phyloP scores from a whole-genome alignment of 2,329 filamentous ascomycete genomes.

The Apiospora pterosperma region DNA sequence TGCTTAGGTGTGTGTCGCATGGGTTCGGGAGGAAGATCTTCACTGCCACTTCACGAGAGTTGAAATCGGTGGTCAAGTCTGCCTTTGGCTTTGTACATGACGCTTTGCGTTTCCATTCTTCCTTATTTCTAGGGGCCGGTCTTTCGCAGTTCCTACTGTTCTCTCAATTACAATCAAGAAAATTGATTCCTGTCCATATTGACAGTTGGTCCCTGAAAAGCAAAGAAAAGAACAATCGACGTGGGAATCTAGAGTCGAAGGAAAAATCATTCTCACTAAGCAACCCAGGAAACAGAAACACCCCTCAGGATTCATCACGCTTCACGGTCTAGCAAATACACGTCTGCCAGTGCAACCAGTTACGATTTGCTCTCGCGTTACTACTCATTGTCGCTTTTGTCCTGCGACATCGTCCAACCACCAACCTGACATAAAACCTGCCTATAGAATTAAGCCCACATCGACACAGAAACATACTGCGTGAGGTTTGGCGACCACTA shows the following conservation, averaged over 20 bases:
- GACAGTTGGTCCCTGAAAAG: slow-evolving; percentile 26
- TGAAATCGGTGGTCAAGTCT: slow-evolving; percentile 24
- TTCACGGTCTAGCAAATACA: background rate
- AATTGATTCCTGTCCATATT: slow-evolving; percentile 32
- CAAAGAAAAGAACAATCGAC: slow-evolving; percentile 6
- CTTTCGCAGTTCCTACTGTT: slow-evolving; percentile 21
- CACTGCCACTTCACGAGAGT: slow-evolving; percentile 13
- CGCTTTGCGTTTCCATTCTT: slow-evolving; percentile 19
- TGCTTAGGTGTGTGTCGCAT: slow-evolving; percentile 6
- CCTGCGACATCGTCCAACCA: background rate
- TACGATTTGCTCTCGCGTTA: background rate
- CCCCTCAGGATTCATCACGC: background rate
- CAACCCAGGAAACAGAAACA: slow-evolving; percentile 11
- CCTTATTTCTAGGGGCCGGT: slow-evolving; percentile 20
- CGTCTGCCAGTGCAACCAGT: background rate
- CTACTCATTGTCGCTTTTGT: background rate
- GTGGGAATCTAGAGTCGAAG: slow-evolving; percentile 8
- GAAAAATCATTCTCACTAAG: slow-evolving; percentile 15
- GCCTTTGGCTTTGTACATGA: slow-evolving; percentile 32
- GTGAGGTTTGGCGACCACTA: background rate
- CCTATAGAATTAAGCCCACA: background rate
- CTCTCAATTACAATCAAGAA: slow-evolving; percentile 30
- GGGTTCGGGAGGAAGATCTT: slow-evolving; percentile 4
- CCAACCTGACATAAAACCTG: background rate
- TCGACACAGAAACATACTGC: background rate